Conservation (phyloP, 345 rosid species). For the Aquilaria yunnanensis region DNA sequence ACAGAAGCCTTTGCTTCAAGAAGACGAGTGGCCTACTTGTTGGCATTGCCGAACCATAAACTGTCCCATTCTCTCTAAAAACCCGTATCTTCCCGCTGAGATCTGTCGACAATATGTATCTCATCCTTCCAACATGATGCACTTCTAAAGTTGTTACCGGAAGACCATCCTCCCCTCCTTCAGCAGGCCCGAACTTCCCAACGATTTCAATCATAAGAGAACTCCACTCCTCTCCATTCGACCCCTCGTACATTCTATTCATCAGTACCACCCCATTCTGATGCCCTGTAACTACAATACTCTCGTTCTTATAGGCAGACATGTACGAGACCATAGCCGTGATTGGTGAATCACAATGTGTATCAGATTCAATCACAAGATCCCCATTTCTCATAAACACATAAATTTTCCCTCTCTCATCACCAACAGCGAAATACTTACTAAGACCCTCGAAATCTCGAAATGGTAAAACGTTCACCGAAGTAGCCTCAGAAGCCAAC, state of each 20-base stretch:
- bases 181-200: constrained; percentile 33
- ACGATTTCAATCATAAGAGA: constrained; percentile 48
- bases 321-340: constrained; percentile 72
- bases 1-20: constrained; percentile 88
- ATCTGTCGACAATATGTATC: constrained; percentile 65
- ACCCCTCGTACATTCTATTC: constrained; percentile 60
- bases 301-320: constrained; percentile 73
- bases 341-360: constrained; percentile 47
- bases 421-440: constrained; percentile 89
- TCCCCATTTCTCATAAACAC: constrained; percentile 80
- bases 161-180: constrained; percentile 31
- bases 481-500: constrained; percentile 55
- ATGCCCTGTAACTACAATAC: constrained; percentile 72
- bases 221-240: constrained; percentile 60
- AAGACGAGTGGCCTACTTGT: constrained; percentile 65
- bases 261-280: constrained; percentile 53
- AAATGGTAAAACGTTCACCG: constrained; percentile 69
- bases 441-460: constrained; percentile 74
- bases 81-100: constrained; percentile 56
- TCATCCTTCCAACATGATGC: constrained; percentile 79
- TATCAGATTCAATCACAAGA: constrained; percentile 54
- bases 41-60: constrained; percentile 66
- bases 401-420: constrained; percentile 66
- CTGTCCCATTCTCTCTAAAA: constrained; percentile 58
- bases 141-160: constrained; percentile 64